Base-by-base conservation (phyloP, 805 yeast species). In the Osmozyma mogii region DNA sequence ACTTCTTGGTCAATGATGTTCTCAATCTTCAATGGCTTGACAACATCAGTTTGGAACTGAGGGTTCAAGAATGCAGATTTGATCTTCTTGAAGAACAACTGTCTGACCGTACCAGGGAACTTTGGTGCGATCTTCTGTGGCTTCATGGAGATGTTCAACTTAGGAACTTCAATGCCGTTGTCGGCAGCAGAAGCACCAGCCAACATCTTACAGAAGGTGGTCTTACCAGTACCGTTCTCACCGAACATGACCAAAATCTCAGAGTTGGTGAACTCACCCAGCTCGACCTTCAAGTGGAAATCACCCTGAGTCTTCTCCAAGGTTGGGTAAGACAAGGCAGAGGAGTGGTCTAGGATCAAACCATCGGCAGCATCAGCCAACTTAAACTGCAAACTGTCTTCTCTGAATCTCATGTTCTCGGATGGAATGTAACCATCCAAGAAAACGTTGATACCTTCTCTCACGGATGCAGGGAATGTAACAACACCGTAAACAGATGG, bases 221-320 rank as follows among this genome's bases (percentile, higher is more conserved):
- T 92, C 68, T 92, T 92, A 69, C 99, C 99, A 12, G 98, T 92
- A 68, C 99, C 99, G 60, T 92, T 92, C 66, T 92, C 98, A 56
- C 99, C 99, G 95, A 92, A 89, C 96, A 92, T 84, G 34, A 92
- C 98, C 50, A 92, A 72, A 48, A 92, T 92, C 68, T 92, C 98
- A 24, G 96, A 84, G 58, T 92, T 94, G 33, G 94, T 79, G 64
- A 89, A 92, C 35, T 81, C 88, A 64, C 99, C 99, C 25, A 73
- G 52, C 51, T 84, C 81, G 37, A 92, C 80, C 35, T 61, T 67
- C 56, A 92, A 70, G 52, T 75, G 77, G 82, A 92, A 92, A 60
- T 88, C 96, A 53, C 98, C 98, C 68, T 88, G 89, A 25, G 96
- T 87, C 72, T 85, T 88, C 33, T 58, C 52, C 94, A 92, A 80